These are phyloP conservation scores for Aegilops tauschii DNA, from an alignment of 176 grass and related monocot species.

Conservation along the genomic window DNA sequence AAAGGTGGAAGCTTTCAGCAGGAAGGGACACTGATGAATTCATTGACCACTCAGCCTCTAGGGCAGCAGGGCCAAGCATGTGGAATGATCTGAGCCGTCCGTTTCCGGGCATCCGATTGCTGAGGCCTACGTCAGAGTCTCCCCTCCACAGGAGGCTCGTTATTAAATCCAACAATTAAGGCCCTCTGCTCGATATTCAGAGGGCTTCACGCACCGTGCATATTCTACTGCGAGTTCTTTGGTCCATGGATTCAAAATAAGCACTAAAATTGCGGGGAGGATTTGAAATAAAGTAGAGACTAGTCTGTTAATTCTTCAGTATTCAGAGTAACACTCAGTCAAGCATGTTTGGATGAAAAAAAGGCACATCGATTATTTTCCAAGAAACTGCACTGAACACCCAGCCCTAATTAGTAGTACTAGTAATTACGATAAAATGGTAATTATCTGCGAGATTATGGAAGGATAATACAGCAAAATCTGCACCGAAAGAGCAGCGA, in stretches of 20 bases:
- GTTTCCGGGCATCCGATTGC: not conserved
- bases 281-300: conserved; percentile 21
- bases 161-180: conserved; percentile 17
- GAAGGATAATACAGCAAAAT: not conserved
- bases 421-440: not conserved
- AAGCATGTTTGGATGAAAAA: conserved; percentile 1
- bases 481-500: not conserved
- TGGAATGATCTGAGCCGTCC: conserved; percentile 6
- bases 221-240: not conserved
- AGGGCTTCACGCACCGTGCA: not conserved
- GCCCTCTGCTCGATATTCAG: not conserved
- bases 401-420: not conserved
- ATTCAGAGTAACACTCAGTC: not conserved
- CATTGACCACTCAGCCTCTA: not conserved
- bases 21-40: not conserved
- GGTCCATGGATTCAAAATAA: conserved; percentile 10
- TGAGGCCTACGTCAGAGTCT: not conserved
- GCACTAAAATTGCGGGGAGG: not conserved
- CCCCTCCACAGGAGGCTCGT: not conserved
- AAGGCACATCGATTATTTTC: not conserved
- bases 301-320: not conserved
- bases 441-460: not conserved
- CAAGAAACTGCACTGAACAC: not conserved
- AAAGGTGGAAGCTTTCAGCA: not conserved
- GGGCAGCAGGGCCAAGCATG: not conserved